phyloP scores from a whole-genome alignment of 768 basidiomycete genomes.

The Calocybe gangraenosa region DNA sequence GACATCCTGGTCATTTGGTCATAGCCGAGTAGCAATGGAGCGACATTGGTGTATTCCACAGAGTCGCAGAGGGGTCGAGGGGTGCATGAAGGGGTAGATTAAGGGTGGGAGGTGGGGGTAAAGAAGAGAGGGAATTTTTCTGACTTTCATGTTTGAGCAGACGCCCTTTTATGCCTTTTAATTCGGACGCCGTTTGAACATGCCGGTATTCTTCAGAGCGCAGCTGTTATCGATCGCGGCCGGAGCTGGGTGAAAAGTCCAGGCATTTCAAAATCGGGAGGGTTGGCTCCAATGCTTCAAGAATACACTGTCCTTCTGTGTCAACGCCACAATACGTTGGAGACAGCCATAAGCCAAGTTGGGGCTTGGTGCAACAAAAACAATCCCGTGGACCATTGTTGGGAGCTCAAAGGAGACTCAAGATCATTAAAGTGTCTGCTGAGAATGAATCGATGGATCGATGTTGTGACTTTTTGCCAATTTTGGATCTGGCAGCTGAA shows the following conservation, averaged over 20 bases:
- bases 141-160: neutral
- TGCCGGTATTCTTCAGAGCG: neutral
- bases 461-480: neutral
- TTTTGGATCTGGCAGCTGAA: neutral
- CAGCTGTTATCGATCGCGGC: slow-evolving; percentile 19
- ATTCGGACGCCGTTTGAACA: neutral
- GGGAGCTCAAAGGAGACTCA: no score
- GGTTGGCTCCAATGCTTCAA: neutral
- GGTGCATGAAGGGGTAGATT: neutral
- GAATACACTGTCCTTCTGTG: neutral
- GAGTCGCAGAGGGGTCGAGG: slow-evolving; percentile 6
- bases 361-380: no score
- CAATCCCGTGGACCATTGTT: no score
- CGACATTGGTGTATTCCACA: slow-evolving; percentile 15
- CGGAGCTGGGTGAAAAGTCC: slow-evolving; percentile 16
- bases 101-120: neutral
- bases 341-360: no score
- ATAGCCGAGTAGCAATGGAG: slow-evolving; percentile 28
- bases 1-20: slow-evolving; percentile 28
- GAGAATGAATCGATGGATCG: slow-evolving; percentile 1
- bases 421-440: neutral
- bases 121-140: neutral
- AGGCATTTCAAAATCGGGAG: neutral
- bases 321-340: neutral
- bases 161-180: slow-evolving; percentile 9